These are phyloP conservation scores for Stenogyne calaminthoides DNA, from an alignment of 305 asterid genomes.

Conservation along the genomic window DNA sequence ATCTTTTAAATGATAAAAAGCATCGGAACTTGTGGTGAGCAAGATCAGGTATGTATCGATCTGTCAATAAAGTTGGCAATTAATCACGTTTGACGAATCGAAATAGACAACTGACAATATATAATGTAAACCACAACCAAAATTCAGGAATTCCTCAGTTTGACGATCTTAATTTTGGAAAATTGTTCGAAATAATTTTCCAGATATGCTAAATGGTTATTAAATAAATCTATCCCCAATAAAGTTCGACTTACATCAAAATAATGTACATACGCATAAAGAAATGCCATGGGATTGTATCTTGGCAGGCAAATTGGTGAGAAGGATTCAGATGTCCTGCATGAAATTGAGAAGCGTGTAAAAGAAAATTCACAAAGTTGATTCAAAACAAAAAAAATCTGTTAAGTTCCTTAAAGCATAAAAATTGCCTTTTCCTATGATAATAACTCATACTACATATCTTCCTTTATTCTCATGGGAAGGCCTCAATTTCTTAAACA, in stretches of 20 bases:
- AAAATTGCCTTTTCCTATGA: not conserved
- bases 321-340: slow-evolving; percentile 99
- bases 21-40: slow-evolving; percentile 90
- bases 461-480: not conserved
- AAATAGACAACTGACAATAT: slow-evolving; percentile 1
- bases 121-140: slow-evolving; percentile 19
- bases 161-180: not conserved
- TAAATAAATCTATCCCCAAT: slow-evolving; percentile 16
- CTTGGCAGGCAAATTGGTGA: slow-evolving; percentile 98
- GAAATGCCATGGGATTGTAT: slow-evolving; percentile 96
- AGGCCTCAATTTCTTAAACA: slow-evolving; percentile 1
- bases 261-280: slow-evolving; percentile 96
- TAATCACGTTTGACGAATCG: slow-evolving; percentile 21
- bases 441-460: not conserved
- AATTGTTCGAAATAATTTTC: not conserved
- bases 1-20: slow-evolving; percentile 88
- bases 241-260: slow-evolving; percentile 74
- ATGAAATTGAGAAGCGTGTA: slow-evolving; percentile 33
- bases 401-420: slow-evolving; percentile 2
- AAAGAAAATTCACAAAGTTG: slow-evolving; percentile 27
- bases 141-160: slow-evolving; percentile 14
- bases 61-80: slow-evolving; percentile 49
- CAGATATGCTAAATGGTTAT: not conserved
- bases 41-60: slow-evolving; percentile 80
- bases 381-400: not conserved